Base-by-base conservation (phyloP, 169 alveolate genomes). In the Plasmodium blacklocki region DNA sequence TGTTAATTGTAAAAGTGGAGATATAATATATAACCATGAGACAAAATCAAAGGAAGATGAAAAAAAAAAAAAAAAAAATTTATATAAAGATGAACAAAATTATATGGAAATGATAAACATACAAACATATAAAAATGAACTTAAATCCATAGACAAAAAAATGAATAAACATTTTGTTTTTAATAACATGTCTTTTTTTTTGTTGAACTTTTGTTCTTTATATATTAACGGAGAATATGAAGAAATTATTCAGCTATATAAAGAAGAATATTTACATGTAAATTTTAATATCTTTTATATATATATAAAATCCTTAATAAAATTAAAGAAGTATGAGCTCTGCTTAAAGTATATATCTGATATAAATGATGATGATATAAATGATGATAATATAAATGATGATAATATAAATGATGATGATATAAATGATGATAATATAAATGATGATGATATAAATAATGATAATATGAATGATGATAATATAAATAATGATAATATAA, bases 221-320 rank as follows among this genome's bases (percentile, higher is more conserved):
- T 76, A 76, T 49, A 21, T 64, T 14, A 5, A 50, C 8, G 78
- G 45, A 39, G 18, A 64, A 14, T 76, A 76, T 56, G 76, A 63
- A 1, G 9, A 29, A 39, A 21, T 76, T 6, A 45, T 5, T 1
- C 73, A 76, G 2, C n/a, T 64, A n/a, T 76, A 76, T 58, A 62
- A 58, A 64, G 6, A 29, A 7, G 78, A 76, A 9, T 76, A 76
- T 21, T 32, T 68, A 7, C 15, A 50, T 6, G n/a, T 50, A 15
- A 75, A 76, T 50, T 76, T 76, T 66, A 23, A 76, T 56, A 47
- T 76, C n/a, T 64, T 75, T 2, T 63, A 63, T 68, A 32, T 76
- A 14, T 76, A 63, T 47, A 56, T 52, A 54, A 76, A 64, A 70
- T 29, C 89, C 1, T 45, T 76, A 32, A 18, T 76, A 18, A 76